Conservation (phyloP, 2,329 filamentous ascomycete genomes). For the Eutypa lata region DNA sequence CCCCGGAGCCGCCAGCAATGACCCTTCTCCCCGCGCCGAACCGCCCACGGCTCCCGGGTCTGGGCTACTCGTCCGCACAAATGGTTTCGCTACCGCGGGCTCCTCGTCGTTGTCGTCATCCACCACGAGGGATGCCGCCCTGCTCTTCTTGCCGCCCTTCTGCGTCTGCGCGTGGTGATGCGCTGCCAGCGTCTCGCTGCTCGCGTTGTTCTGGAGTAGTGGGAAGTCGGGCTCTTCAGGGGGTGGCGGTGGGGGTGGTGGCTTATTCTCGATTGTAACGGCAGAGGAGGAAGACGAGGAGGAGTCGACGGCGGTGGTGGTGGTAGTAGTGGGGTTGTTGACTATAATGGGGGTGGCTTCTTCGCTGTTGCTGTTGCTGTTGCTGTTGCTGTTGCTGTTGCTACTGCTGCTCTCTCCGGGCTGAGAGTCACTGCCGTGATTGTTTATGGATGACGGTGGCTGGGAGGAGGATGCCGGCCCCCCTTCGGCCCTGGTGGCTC, state of each 20-base stretch:
- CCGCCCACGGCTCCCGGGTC: slow-evolving; percentile 29
- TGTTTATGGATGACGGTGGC: too few species aligned
- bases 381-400: too few species aligned
- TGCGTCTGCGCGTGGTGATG: slow-evolving; percentile 19
- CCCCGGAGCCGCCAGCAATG: background rate
- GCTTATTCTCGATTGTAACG: too few species aligned
- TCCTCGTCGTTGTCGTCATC: slow-evolving; percentile 59
- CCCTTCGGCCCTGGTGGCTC: too few species aligned
- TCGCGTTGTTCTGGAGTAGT: slow-evolving; percentile 39
- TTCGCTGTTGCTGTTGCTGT: too few species aligned
- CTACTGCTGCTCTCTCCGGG: too few species aligned
- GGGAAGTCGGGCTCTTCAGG: slow-evolving; percentile 32
- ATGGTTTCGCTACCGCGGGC: slow-evolving; percentile 54
- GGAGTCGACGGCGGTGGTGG: too few species aligned
- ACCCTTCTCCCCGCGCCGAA: background rate
- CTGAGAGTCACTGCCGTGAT: too few species aligned
- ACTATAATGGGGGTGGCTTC: too few species aligned
- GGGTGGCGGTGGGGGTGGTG: background rate
- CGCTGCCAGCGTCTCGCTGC: slow-evolving; percentile 32
- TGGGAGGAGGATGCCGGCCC: too few species aligned
- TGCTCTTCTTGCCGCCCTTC: slow-evolving; percentile 13
- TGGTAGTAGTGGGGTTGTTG: too few species aligned
- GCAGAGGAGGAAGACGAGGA: too few species aligned
- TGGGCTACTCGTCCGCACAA: slow-evolving; percentile 53
- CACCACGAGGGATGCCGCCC: background rate